Evolutionary conservation across 2,329 filamentous ascomycete genomes (phyloP).

Genomic region (Coleophoma cylindrospora): DNA sequence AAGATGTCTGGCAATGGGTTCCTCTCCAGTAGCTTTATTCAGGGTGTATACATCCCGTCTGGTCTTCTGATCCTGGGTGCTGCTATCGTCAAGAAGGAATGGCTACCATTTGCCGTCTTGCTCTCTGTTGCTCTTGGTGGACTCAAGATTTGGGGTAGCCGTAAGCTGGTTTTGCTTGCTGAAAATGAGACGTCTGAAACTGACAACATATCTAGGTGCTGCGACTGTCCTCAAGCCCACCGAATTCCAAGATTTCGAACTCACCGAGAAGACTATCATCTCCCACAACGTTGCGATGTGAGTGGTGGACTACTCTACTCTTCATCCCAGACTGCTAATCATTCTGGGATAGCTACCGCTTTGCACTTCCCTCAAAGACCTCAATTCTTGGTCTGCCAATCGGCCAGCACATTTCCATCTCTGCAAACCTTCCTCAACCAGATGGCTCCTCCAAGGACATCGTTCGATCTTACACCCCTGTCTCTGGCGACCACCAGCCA

Average conservation of each 20-base stretch:
- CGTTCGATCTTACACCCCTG: slow-evolving; percentile 87
- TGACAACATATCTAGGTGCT: slow-evolving; percentile 46
- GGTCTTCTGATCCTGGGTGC: slow-evolving; percentile 72
- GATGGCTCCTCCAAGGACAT: slow-evolving; percentile 77
- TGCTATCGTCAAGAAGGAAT: slow-evolving; percentile 74
- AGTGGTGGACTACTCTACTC: slow-evolving; percentile 12
- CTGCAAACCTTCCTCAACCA: slow-evolving; percentile 60
- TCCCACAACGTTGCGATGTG: slow-evolving; percentile 98
- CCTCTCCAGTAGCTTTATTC: slow-evolving; percentile 59
- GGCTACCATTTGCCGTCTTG: slow-evolving; percentile 63
- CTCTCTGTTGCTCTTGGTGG: slow-evolving; percentile 62
- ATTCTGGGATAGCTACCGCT: slow-evolving; percentile 71
- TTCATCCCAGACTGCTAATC: slow-evolving; percentile 9
- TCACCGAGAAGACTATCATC: slow-evolving; percentile 91
- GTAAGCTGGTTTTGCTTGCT: slow-evolving; percentile 42
- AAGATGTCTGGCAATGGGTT: slow-evolving; percentile 17
- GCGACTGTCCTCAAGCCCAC: slow-evolving; percentile 83
- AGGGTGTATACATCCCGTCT: slow-evolving; percentile 82
- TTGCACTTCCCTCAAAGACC: slow-evolving; percentile 71
- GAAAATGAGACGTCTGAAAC: neutral
- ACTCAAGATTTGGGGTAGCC: slow-evolving; percentile 65
- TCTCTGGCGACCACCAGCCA: slow-evolving; percentile 81
- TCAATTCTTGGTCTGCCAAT: slow-evolving; percentile 93
- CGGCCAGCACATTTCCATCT: slow-evolving; percentile 97
- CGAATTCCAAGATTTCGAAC: slow-evolving; percentile 85